Conservation (phyloP, 208 protist species). For the Crithidia expoeki region DNA sequence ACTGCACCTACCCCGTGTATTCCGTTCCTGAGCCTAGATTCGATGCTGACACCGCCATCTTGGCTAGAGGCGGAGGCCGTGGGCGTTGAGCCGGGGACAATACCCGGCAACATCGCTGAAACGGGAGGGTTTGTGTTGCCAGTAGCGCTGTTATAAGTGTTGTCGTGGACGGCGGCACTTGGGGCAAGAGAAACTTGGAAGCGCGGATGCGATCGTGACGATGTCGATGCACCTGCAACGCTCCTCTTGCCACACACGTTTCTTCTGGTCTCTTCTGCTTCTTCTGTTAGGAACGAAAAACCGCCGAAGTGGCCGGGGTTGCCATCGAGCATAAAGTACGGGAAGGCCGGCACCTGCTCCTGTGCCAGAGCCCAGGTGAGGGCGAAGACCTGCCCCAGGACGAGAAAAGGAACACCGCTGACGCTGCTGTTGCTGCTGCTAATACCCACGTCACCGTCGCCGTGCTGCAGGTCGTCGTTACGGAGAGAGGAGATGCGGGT, state of each 20-base stretch:
- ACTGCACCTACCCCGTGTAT: neutral
- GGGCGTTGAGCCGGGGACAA: neutral
- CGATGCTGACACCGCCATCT: conserved; percentile 26
- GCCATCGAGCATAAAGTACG: conserved; percentile 71
- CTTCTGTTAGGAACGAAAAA: conserved; percentile 38
- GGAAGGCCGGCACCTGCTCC: conserved; percentile 69
- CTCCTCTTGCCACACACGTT: neutral
- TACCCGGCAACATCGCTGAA: conserved; percentile 17
- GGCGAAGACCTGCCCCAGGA: conserved; percentile 49
- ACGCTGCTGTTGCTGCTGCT: conserved; percentile 21
- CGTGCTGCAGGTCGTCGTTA: conserved; percentile 29
- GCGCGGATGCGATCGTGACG: neutral
- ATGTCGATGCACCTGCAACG: neutral
- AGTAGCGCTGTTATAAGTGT: too few relatives aligned
- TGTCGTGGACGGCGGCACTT: neutral
- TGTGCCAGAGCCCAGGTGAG: conserved; percentile 54
- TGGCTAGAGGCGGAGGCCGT: conserved; percentile 26
- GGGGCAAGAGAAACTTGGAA: conserved; percentile 28
- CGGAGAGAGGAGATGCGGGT: conserved; percentile 25
- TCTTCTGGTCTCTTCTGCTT: neutral
- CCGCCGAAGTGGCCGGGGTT: conserved; percentile 34
- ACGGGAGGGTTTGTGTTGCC: too few relatives aligned
- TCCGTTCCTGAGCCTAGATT: conserved; percentile 29
- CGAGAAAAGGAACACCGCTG: conserved; percentile 36
- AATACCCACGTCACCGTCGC: conserved; percentile 4